A percentile compares a stretch with the other conserved stretches of the same genome.
These are phyloP conservation scores for Acer yangbiense DNA, from an alignment of 345 rosid genomes.

Conservation along the genomic window DNA sequence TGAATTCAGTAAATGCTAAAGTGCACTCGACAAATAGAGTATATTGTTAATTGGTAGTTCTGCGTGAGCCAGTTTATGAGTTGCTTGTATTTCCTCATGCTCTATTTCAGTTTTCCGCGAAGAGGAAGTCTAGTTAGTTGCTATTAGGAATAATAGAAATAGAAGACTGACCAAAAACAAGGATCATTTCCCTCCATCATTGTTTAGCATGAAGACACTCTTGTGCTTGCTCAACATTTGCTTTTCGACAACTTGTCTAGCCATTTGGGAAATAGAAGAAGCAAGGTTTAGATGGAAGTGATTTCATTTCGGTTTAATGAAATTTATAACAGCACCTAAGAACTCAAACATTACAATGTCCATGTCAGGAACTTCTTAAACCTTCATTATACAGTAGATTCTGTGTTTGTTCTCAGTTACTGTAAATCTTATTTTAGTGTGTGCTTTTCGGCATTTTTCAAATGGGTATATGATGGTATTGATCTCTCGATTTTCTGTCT, in stretches of 20 bases:
- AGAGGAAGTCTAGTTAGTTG: background rate
- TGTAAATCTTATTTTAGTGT: background rate
- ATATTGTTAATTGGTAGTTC: background rate
- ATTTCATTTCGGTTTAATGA: too few relatives aligned
- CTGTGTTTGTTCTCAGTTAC: too few relatives aligned
- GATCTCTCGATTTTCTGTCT: background rate
- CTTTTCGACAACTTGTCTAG: background rate
- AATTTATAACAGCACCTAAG: too few relatives aligned
- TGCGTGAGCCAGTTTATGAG: background rate
- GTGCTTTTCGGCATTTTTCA: background rate
- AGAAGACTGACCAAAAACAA: background rate
- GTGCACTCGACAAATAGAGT: background rate
- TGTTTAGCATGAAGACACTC: background rate
- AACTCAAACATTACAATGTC: too few relatives aligned
- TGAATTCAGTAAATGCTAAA: background rate
- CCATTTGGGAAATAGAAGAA: background rate
- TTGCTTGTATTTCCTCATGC: too few relatives aligned
- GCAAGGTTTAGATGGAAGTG: too few relatives aligned
- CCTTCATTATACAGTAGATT: too few relatives aligned
- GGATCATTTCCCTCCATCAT: background rate
- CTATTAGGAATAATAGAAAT: background rate
- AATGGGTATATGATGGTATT: background rate
- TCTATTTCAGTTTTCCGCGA: background rate
- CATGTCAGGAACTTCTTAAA: too few relatives aligned
- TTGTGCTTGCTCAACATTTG: background rate